These are phyloP conservation scores for Pistacia atlantica DNA, from an alignment of 345 rosid species.

Conservation along the genomic window DNA sequence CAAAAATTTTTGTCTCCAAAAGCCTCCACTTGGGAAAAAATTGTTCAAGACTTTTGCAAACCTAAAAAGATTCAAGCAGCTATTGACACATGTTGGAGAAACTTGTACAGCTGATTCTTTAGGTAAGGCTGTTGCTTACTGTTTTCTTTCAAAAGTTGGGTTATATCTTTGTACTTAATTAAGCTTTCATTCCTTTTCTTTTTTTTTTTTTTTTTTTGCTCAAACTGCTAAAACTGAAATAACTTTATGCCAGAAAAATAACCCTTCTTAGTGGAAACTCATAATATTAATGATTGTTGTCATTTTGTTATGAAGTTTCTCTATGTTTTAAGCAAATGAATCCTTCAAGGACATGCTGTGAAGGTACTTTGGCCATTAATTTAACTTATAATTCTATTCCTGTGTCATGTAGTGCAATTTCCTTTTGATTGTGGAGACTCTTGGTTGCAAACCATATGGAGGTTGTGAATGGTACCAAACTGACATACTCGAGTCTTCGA, in stretches of 20 bases:
- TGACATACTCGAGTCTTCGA: background rate
- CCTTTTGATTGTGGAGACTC: background rate
- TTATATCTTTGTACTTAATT: background rate
- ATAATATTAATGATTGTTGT: background rate
- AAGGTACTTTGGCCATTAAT: background rate
- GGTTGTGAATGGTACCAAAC: background rate
- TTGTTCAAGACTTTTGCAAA: conserved; percentile 72
- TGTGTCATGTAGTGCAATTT: background rate
- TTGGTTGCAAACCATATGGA: background rate
- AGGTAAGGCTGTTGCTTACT: conserved; percentile 6
- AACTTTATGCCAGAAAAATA: background rate
- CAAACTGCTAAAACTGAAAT: conserved; percentile 2
- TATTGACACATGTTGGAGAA: conserved; percentile 70
- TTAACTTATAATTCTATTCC: background rate
- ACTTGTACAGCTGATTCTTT: conserved; percentile 42
- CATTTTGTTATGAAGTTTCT: background rate
- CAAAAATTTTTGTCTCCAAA: conserved; percentile 64
- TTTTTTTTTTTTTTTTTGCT: background rate
- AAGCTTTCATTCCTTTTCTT: background rate
- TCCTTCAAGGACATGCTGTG: background rate
- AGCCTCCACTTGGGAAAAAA: conserved; percentile 62
- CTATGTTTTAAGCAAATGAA: background rate
- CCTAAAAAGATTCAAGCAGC: conserved; percentile 60
- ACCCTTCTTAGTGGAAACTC: background rate
- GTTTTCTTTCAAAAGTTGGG: background rate